Evolutionary conservation across 257 asterid genomes (phyloP).

Genomic region (Cordia subcordata): DNA sequence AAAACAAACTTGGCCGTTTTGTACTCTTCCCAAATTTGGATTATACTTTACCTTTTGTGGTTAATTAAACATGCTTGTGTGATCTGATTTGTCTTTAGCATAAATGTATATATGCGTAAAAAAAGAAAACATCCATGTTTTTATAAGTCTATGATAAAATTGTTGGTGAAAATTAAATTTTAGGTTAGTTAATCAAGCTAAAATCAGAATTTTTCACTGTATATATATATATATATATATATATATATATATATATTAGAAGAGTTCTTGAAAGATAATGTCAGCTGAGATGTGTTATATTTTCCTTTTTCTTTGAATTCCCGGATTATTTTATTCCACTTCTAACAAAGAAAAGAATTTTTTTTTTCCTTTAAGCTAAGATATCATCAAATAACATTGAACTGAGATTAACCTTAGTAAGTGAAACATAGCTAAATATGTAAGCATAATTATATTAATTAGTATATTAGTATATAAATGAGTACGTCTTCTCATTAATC

Average conservation of each 20-base stretch:
- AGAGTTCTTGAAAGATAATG: too few species aligned
- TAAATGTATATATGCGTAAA: too few species aligned
- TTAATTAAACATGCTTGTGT: slow-evolving; percentile 20
- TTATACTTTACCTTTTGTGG: slow-evolving; percentile 37
- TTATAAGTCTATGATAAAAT: neutral
- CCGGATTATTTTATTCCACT: neutral
- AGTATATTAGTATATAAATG: too few species aligned
- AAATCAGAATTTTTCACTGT: neutral
- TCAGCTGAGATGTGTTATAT: neutral
- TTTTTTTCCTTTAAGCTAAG: too few species aligned
- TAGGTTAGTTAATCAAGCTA: neutral
- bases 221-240: too few species aligned
- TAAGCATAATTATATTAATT: too few species aligned
- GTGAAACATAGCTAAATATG: too few species aligned
- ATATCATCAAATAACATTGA: too few species aligned
- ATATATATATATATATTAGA: too few species aligned
- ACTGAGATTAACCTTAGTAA: too few species aligned
- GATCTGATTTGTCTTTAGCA: slow-evolving; percentile 16
- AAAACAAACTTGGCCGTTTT: slow-evolving; percentile 49
- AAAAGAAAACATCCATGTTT: neutral
- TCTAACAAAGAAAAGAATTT: neutral
- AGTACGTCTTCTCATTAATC: too few species aligned
- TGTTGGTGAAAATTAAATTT: neutral
- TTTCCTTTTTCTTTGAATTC: neutral
- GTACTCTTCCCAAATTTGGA: slow-evolving; percentile 43